Conservation (phyloP, 257 asterid genomes). For the Ilex aquifolium region DNA sequence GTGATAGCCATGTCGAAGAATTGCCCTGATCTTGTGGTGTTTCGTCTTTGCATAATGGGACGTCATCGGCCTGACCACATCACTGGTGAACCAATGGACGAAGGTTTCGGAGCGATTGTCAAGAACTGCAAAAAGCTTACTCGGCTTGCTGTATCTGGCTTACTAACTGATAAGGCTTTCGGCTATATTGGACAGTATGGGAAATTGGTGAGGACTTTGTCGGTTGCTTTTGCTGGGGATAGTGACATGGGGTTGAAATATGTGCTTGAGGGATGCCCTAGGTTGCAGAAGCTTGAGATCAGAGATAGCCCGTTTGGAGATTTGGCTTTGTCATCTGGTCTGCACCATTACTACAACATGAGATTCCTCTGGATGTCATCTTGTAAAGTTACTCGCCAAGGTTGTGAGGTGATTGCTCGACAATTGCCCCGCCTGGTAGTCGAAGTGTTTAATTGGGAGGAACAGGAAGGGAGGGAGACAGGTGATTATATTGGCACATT, state of each 20-base stretch:
- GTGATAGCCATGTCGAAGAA: background rate
- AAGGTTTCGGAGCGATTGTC: background rate
- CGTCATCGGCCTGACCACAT: background rate
- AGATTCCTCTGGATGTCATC: conserved; percentile 1
- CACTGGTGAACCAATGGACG: background rate
- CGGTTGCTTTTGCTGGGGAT: conserved; percentile 1
- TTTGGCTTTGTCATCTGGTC: background rate
- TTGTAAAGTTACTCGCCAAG: background rate
- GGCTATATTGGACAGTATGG: background rate
- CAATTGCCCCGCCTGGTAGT: background rate
- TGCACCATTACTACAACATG: background rate
- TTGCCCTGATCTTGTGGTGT: background rate
- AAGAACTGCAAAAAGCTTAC: background rate
- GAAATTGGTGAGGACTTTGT: background rate
- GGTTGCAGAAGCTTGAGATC: background rate
- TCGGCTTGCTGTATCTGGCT: background rate
- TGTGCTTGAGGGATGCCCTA: background rate
- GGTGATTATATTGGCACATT: background rate
- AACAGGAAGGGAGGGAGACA: background rate
- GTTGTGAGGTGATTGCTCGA: background rate
- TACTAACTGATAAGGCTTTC: background rate
- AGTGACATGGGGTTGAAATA: background rate
- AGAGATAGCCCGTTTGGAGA: background rate
- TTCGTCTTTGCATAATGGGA: background rate
- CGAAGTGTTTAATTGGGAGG: background rate